Base-by-base conservation (phyloP, 2,329 filamentous ascomycete genomes). In the Ceratocystis colombiana region DNA sequence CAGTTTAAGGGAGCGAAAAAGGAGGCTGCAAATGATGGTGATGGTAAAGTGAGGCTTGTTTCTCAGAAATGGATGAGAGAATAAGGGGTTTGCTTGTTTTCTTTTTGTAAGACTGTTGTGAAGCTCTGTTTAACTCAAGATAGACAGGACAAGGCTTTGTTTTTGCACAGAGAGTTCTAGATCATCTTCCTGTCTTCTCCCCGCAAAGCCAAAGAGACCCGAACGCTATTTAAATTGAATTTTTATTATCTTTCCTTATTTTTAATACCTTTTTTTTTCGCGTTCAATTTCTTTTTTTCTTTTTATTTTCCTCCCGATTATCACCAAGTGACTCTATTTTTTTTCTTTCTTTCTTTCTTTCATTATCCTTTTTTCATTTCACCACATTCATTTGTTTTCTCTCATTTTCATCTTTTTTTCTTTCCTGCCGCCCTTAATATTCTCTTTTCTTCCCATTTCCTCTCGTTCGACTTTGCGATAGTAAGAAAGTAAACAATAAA, bases 331-430 rank as follows among this genome's bases (percentile, higher is more conserved):
- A 25, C 50, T 64, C 44, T 50, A 53, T 64, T 28, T 28, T 5
- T 28, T 5, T 53, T 64, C 0, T 22, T 22, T 17, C 1, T 22
- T 22, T 17, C 45, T 62, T 46, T 63, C 15, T 48, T 48, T 46
- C 15, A 30, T 7, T 25, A 15, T 50, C n/a, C 20, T 50, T 64
- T 30, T 50, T 64, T 28, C 46, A 48, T 66, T 61, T 28, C 50
- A 33, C 65, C 44, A 64, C 44, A 41, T 59, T 55, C 41, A 63
- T 62, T 55, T 64, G 61, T 62, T 64, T 30, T 20, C 7, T 59
- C 64, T 59, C 64, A 44, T 62, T 64, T 65, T 55, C 55, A 41
- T 41, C 37, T 61, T 64, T 30, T 64, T 45, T 46, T 20, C 20
- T 53, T 53, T 44, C n/a, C 28, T 63, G 59, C 41, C 46, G 5